These are phyloP conservation scores for Chalciporus piperatus DNA, from an alignment of 768 basidiomycete genomes.

Conservation along the genomic window DNA sequence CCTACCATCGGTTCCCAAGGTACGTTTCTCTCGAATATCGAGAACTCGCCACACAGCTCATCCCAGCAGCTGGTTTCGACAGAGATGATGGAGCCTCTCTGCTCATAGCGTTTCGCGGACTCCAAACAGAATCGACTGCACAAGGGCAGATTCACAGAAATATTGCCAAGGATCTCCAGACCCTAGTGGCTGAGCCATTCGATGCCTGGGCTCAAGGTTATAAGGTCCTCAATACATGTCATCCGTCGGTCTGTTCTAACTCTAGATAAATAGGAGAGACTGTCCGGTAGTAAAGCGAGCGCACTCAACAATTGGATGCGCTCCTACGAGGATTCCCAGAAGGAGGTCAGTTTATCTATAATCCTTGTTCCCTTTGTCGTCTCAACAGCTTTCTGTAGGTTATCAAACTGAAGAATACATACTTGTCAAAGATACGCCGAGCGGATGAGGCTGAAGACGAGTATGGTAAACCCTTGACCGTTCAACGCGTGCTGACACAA, in stretches of 20 bases:
- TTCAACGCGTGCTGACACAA: slow-evolving; percentile 6
- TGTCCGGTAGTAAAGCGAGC: slow-evolving; percentile 54
- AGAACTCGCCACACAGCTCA: slow-evolving; percentile 4
- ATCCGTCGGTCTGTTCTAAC: slow-evolving; percentile 12
- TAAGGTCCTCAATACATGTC: slow-evolving; percentile 43
- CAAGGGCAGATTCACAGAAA: slow-evolving; percentile 76
- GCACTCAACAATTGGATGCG: slow-evolving; percentile 66
- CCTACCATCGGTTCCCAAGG: slow-evolving; percentile 48
- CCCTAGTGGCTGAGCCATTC: slow-evolving; percentile 78
- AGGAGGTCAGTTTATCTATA: slow-evolving; percentile 45
- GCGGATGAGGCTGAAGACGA: slow-evolving; percentile 95
- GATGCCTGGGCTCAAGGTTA: slow-evolving; percentile 74
- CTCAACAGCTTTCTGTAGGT: slow-evolving; percentile 32
- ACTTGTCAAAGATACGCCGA: slow-evolving; percentile 71
- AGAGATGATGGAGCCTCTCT: slow-evolving; percentile 86
- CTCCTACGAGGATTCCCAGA: slow-evolving; percentile 67
- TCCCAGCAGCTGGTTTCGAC: slow-evolving; percentile 59
- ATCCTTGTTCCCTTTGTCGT: background rate
- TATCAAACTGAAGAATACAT: slow-evolving; percentile 69
- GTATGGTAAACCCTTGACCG: slow-evolving; percentile 45
- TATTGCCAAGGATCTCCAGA: slow-evolving; percentile 72
- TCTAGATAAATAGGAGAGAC: slow-evolving; percentile 48
- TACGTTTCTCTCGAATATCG: slow-evolving; percentile 22
- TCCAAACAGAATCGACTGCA: slow-evolving; percentile 65
- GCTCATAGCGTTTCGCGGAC: slow-evolving; percentile 73